Percentiles rank a stretch among this genome's conserved stretches.
These are phyloP conservation scores for Nakazawaea anatomiae DNA, from an alignment of 805 yeast species.

Conservation along the genomic window DNA sequence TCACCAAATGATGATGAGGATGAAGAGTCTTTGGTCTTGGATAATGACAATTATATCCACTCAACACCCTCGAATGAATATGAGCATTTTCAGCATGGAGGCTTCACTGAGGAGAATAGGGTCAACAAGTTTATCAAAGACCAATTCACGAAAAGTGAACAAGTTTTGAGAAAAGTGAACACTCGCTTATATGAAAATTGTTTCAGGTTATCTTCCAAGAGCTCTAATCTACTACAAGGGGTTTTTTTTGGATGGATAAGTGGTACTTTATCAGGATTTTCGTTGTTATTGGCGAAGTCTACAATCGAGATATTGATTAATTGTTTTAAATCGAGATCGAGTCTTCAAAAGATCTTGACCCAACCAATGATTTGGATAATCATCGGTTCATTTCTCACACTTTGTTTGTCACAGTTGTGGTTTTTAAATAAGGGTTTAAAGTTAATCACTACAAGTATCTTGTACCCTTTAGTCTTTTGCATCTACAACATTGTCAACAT, in stretches of 20 bases:
- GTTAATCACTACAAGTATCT: constrained; percentile 63
- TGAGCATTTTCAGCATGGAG: constrained; percentile 5
- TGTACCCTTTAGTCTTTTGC: constrained; percentile 83
- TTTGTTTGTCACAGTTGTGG: constrained; percentile 67
- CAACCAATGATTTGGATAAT: constrained; percentile 43
- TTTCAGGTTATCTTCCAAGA: constrained; percentile 13
- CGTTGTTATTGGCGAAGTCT: constrained; percentile 79
- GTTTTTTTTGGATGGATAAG: constrained; percentile 59
- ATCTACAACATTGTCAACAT: constrained; percentile 69
- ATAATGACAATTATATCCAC: constrained; percentile 4
- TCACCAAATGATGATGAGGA: not conserved
- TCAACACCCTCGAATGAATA: constrained; percentile 5
- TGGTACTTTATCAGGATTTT: constrained; percentile 81
- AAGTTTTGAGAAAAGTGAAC: not conserved
- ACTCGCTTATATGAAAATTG: not conserved
- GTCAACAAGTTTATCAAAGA: not conserved
- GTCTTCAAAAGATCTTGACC: constrained; percentile 24
- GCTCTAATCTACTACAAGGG: constrained; percentile 41
- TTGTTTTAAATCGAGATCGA: constrained; percentile 29
- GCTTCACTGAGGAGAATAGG: not conserved
- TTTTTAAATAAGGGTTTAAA: constrained; percentile 71
- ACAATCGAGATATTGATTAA: constrained; percentile 62
- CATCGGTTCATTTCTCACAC: constrained; percentile 45
- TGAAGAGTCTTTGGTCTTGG: constrained; percentile 1
- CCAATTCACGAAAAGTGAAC: not conserved